Percentiles rank a stretch among this genome's conserved stretches.
Evolutionary conservation across 768 basidiomycete genomes (phyloP).

Genomic region (Mrakia gelida): DNA sequence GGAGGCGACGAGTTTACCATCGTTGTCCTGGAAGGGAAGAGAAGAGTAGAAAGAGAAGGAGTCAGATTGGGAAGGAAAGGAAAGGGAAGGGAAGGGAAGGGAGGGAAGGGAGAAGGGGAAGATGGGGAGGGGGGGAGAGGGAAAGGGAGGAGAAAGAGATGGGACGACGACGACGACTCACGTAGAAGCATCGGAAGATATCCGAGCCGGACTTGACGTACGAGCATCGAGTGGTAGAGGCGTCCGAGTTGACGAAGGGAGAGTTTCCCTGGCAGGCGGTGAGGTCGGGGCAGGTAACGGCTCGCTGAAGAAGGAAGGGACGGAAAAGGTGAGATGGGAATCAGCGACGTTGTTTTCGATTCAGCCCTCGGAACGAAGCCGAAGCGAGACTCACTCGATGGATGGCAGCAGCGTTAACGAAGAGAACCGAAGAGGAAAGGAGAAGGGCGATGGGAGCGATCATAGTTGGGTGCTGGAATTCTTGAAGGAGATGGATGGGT

Average conservation of each 20-base stretch:
- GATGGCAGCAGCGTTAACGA: not conserved
- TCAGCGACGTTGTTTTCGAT: not conserved
- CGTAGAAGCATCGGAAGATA: slow-evolving; percentile 17
- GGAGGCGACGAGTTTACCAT: not conserved
- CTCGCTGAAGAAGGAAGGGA: not conserved
- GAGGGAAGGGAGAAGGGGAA: too few relatives aligned
- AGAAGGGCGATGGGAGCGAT: not conserved
- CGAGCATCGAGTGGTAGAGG: not conserved
- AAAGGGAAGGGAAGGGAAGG: not conserved
- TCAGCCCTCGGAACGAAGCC: not conserved
- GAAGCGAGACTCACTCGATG: not conserved
- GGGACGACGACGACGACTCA: not conserved
- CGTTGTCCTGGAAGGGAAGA: not conserved
- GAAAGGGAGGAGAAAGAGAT: not conserved
- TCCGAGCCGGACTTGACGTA: not conserved
- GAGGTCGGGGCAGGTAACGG: not conserved
- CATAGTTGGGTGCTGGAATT: not conserved
- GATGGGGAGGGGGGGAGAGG: not conserved
- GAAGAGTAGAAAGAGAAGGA: too few relatives aligned
- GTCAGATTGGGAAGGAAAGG: not conserved
- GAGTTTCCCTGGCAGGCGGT: not conserved
- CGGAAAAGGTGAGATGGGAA: not conserved
- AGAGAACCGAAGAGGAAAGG: not conserved
- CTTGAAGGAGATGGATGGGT: too few relatives aligned
- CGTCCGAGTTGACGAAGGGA: not conserved